A percentile compares a stretch with the other conserved stretches of the same genome.
Conservation (phyloP, 2,329 filamentous ascomycete genomes). For the Neonectria hederae region DNA sequence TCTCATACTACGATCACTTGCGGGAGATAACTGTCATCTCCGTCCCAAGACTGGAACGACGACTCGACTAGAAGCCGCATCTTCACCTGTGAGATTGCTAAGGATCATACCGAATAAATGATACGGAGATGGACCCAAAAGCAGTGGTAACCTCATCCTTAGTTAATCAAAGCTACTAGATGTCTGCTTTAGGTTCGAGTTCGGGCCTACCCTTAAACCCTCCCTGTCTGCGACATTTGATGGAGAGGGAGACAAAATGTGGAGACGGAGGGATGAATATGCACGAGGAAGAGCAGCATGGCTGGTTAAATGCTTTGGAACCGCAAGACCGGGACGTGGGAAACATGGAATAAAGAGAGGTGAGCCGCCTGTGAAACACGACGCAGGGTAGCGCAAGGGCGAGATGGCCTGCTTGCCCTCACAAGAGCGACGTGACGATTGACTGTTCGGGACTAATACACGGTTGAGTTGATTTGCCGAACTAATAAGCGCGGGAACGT, state of each 20-base stretch:
- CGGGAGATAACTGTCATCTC: not conserved
- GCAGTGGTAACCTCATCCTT: not conserved
- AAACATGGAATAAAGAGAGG: not conserved
- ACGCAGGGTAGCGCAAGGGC: not conserved
- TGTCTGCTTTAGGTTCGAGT: constrained; percentile 1
- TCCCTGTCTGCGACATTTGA: not conserved
- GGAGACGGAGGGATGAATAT: not conserved
- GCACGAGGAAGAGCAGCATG: not conserved
- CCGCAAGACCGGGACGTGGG: not conserved
- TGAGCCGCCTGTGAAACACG: not conserved
- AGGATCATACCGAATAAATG: not conserved
- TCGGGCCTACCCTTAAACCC: not conserved
- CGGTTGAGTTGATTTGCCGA: not conserved
- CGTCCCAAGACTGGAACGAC: not conserved
- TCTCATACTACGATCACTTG: not conserved
- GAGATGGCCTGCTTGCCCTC: not conserved
- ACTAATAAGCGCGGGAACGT: not conserved
- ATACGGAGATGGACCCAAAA: constrained; percentile 1
- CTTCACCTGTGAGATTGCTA: constrained; percentile 7
- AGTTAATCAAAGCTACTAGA: not conserved
- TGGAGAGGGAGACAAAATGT: not conserved
- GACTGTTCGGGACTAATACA: not conserved
- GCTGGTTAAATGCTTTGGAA: not conserved
- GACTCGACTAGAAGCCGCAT: constrained; percentile 1
- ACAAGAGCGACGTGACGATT: not conserved